Evolutionary conservation across 345 rosid species (phyloP).

Genomic region (Excoecaria agallocha): DNA sequence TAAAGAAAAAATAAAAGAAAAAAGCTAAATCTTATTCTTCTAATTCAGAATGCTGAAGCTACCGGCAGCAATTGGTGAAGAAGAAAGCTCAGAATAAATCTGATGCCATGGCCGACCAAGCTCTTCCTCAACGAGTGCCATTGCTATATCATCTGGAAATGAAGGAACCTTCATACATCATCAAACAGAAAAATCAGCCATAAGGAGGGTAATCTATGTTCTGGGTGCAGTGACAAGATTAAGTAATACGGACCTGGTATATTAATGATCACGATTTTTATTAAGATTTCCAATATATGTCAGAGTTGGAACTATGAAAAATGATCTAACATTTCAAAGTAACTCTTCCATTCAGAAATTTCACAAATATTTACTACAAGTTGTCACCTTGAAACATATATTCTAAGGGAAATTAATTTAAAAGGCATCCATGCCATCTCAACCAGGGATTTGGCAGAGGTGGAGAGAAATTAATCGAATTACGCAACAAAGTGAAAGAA

Average conservation of each 20-base stretch:
- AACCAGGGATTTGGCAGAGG: background rate
- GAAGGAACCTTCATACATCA: constrained; percentile 84
- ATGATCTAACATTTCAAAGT: background rate
- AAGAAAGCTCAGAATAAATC: constrained; percentile 79
- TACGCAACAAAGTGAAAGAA: background rate
- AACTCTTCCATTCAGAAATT: background rate
- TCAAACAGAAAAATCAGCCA: constrained; percentile 32
- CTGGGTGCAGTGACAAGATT: background rate
- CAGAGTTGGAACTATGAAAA: background rate
- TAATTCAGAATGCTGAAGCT: constrained; percentile 19
- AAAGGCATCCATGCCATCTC: constrained; percentile 3
- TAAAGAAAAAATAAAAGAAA: no score
- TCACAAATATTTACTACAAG: background rate
- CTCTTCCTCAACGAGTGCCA: constrained; percentile 94
- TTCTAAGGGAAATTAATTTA: background rate
- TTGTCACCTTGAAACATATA: background rate
- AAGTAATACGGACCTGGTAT: background rate
- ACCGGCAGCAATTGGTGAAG: constrained; percentile 99
- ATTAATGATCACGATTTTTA: background rate
- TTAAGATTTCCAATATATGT: background rate
- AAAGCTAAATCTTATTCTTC: background rate
- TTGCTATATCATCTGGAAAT: constrained; percentile 92
- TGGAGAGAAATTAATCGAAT: background rate
- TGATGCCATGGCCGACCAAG: constrained; percentile 90
- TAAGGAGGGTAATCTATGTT: background rate